phyloP scores from a whole-genome alignment of 345 rosid species.

The Citrus hindsii region DNA sequence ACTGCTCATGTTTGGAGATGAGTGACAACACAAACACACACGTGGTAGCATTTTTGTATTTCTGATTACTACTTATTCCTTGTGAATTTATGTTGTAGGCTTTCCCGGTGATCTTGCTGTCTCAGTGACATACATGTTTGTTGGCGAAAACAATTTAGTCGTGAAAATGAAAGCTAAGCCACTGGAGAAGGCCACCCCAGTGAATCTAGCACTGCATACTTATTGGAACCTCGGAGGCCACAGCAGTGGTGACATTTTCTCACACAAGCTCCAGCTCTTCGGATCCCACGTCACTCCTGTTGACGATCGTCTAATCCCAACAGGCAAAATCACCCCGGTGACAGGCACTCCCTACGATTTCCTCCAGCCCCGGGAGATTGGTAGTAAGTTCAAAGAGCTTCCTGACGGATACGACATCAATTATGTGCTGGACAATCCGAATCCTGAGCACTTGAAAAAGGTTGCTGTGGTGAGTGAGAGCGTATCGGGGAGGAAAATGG shows the following conservation, averaged over 20 bases:
- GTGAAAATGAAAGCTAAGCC: constrained; percentile 63
- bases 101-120: constrained; percentile 74
- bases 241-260: constrained; percentile 57
- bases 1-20: neutral
- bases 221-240: constrained; percentile 88
- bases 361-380: constrained; percentile 41
- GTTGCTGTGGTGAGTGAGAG: constrained; percentile 53
- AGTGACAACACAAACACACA: no score
- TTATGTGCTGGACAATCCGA: constrained; percentile 44
- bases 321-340: constrained; percentile 40
- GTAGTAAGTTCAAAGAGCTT: constrained; percentile 41
- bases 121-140: constrained; percentile 54
- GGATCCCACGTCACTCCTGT: constrained; percentile 60
- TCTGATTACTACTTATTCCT: neutral
- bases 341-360: constrained; percentile 69
- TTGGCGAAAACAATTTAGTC: constrained; percentile 42
- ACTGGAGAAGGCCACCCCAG: constrained; percentile 53
- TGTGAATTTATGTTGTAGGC: constrained; percentile 29
- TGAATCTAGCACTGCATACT: constrained; percentile 72
- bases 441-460: constrained; percentile 34
- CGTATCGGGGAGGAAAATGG: constrained; percentile 67
- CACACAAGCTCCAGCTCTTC: constrained; percentile 51
- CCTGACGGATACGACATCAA: constrained; percentile 78
- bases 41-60: no score
- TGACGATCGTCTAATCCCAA: constrained; percentile 68